Percentiles rank a stretch among this genome's conserved stretches.
Conservation (phyloP, 805 yeast species). For the Saccharomycopsis fodiens region DNA sequence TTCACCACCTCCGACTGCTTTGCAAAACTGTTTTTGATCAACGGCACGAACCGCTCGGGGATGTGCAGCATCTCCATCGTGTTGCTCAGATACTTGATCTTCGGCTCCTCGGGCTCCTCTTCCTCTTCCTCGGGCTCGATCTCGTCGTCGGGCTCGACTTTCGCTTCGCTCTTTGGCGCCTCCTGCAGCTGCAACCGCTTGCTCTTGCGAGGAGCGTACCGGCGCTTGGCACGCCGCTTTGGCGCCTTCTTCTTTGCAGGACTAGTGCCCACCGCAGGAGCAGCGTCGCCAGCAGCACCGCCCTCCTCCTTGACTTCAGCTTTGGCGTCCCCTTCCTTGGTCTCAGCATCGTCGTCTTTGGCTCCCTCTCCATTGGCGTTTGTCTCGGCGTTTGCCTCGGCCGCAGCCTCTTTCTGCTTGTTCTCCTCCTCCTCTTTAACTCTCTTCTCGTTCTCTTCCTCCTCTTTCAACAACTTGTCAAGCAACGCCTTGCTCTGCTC, state of each 20-base stretch:
- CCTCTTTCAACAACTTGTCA: constrained; percentile 15
- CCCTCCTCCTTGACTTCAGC: constrained; percentile 20
- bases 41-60: constrained; percentile 56
- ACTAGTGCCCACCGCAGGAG: constrained; percentile 7
- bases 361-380: constrained; percentile 24
- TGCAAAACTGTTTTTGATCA: constrained; percentile 58
- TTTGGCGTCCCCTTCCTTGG: constrained; percentile 23
- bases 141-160: constrained; percentile 21
- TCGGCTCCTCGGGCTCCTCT: constrained; percentile 14
- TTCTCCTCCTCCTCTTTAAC: constrained; percentile 23
- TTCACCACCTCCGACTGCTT: constrained; percentile 47
- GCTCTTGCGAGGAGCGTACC: constrained; percentile 21
- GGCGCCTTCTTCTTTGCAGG: constrained; percentile 22
- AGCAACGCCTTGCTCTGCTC: constrained; percentile 6
- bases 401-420: constrained; percentile 27
- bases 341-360: constrained; percentile 20
- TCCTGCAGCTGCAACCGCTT: constrained; percentile 8
- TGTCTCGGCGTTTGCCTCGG: constrained; percentile 18
- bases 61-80: constrained; percentile 61
- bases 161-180: constrained; percentile 16
- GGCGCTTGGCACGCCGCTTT: constrained; percentile 19
- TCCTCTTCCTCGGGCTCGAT: constrained; percentile 21
- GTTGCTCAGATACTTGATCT: constrained; percentile 41
- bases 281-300: background rate
- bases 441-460: constrained; percentile 14